phyloP scores from a whole-genome alignment of 2,329 filamentous ascomycete species.

The Paracorniculantispora psalliotae region DNA sequence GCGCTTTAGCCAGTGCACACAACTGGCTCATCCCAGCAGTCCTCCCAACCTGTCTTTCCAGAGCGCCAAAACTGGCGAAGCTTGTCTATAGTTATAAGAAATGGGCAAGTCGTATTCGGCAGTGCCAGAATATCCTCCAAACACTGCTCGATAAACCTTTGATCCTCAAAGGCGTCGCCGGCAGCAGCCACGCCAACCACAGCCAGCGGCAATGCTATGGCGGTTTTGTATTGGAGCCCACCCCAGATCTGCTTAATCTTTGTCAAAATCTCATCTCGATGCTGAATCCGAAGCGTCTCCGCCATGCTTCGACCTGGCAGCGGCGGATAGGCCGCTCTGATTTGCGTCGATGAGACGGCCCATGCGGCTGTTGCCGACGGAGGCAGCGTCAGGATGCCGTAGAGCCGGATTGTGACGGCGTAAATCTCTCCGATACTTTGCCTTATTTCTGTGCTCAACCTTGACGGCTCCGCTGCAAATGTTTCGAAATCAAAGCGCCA shows the following conservation, averaged over 20 bases:
- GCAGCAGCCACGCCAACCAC: neutral
- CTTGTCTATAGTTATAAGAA: neutral
- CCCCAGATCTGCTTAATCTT: neutral
- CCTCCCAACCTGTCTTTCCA: neutral
- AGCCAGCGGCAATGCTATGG: neutral
- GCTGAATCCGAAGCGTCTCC: neutral
- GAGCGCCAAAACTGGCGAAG: neutral
- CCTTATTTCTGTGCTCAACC: no score
- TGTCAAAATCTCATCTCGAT: neutral
- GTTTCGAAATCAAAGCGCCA: neutral
- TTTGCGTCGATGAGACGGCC: neutral
- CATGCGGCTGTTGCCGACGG: neutral
- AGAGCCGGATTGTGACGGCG: no score
- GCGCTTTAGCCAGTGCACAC: constrained; percentile 4
- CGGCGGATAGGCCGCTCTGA: neutral
- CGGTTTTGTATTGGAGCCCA: neutral
- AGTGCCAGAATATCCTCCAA: neutral
- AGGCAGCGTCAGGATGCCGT: no score
- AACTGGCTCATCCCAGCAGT: constrained; percentile 2
- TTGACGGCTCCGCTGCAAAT: no score
- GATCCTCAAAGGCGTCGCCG: neutral
- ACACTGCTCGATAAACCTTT: neutral
- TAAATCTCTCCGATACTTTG: no score
- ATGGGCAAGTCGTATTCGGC: neutral
- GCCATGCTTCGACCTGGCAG: neutral